Conservation (phyloP, 768 basidiomycete genomes). For the Calocybe indica region DNA sequence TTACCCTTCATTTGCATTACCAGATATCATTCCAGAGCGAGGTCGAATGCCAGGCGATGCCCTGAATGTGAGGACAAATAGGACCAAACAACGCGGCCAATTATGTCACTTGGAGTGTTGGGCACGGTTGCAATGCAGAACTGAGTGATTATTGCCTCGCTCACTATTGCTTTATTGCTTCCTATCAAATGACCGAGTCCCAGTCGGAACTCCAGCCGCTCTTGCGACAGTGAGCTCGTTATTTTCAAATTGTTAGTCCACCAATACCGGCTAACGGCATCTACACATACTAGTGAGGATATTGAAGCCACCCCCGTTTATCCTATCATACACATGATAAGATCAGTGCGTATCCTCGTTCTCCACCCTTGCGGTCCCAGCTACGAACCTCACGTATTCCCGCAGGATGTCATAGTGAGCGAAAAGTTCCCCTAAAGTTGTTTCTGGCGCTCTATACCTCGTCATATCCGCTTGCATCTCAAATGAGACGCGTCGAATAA, state of each 20-base stretch:
- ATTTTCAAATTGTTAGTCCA: neutral
- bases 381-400: neutral
- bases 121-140: no score
- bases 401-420: conserved; percentile 59
- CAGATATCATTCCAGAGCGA: no score
- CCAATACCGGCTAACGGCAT: conserved; percentile 2
- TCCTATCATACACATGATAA: conserved; percentile 76
- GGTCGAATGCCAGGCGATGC: no score
- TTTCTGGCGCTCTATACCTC: neutral
- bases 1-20: no score
- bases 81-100: no score
- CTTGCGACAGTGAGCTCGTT: conserved; percentile 29
- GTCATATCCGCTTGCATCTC: neutral
- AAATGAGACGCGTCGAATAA: neutral
- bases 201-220: conserved; percentile 39
- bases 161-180: no score
- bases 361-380: neutral
- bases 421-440: neutral
- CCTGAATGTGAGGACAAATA: no score
- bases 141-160: no score
- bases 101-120: no score
- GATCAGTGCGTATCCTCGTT: conserved; percentile 37
- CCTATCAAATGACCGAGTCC: conserved; percentile 26
- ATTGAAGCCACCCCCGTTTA: conserved; percentile 62
- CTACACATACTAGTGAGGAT: conserved; percentile 31